A percentile compares a stretch with the other conserved stretches of the same genome.
phyloP scores from a whole-genome alignment of 1,284 basidiomycete species.

The Puccinia novopanici region DNA sequence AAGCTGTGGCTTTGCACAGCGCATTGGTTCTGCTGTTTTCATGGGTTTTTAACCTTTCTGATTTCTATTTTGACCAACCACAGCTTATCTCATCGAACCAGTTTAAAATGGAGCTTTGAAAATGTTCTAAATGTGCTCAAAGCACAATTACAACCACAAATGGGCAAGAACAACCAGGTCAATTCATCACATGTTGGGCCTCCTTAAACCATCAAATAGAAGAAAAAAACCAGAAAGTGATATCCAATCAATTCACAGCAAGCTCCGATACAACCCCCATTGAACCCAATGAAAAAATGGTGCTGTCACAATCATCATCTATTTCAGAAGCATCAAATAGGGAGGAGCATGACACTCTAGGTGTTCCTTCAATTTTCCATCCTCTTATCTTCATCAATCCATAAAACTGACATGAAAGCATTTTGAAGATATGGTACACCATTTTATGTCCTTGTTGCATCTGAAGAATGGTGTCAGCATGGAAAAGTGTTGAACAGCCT shows the following conservation, averaged over 20 bases:
- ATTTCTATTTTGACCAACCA: too few relatives aligned
- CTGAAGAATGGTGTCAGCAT: not conserved
- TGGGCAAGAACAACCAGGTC: not conserved
- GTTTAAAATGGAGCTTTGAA: not conserved
- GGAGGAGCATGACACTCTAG: too few relatives aligned
- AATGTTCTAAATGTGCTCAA: not conserved
- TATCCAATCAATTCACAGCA: not conserved
- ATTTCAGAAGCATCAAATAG: too few relatives aligned
- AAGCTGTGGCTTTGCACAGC: too few relatives aligned
- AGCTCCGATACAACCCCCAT: not conserved
- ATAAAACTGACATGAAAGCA: too few relatives aligned
- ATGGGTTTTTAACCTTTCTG: too few relatives aligned
- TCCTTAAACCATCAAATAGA: not conserved
- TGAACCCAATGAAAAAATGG: not conserved
- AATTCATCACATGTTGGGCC: not conserved
- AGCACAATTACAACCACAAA: not conserved
- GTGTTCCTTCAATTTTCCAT: too few relatives aligned
- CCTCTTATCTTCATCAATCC: too few relatives aligned
- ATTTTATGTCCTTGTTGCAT: slow-evolving; percentile 7
- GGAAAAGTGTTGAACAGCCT: not conserved
- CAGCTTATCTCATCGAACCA: too few relatives aligned
- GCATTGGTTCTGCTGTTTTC: too few relatives aligned
- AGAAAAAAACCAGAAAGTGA: not conserved
- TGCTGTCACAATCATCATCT: not conserved
- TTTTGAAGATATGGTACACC: not conserved